Percentiles rank a stretch among this genome's conserved stretches.
phyloP scores from a whole-genome alignment of 495 filamentous ascomycete species.

The Articulospora tetracladia region DNA sequence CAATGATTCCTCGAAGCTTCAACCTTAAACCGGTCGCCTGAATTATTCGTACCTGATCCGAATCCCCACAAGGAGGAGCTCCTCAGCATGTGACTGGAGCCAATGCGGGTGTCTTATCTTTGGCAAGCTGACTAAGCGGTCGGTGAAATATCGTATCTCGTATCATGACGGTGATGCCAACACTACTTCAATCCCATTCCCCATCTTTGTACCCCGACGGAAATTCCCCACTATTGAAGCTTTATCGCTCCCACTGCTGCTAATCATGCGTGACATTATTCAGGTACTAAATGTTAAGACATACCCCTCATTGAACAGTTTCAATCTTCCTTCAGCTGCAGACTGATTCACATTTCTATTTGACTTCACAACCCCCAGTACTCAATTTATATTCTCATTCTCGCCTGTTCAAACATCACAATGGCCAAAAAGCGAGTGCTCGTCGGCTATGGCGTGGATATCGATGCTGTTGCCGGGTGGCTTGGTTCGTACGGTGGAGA shows the following conservation, averaged over 20 bases:
- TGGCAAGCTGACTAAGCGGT: not conserved
- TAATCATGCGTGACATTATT: not conserved
- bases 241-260: constrained; percentile 9
- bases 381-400: not conserved
- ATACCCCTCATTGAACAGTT: constrained; percentile 10
- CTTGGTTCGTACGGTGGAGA: constrained; percentile 70
- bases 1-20: not conserved
- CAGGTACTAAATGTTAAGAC: constrained; percentile 7
- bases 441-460: constrained; percentile 53
- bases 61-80: not conserved
- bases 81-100: not conserved
- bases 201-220: not conserved
- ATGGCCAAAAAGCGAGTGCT: constrained; percentile 63
- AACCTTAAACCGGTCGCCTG: constrained; percentile 8
- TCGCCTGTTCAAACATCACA: constrained; percentile 6
- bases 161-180: not conserved
- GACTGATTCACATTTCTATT: not conserved
- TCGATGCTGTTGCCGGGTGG: constrained; percentile 71
- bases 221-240: constrained; percentile 8
- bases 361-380: not conserved
- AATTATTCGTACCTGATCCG: constrained; percentile 13
- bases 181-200: not conserved
- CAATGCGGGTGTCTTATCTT: not conserved
- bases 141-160: not conserved
- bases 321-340: not conserved